Evolutionary conservation across 2,329 filamentous ascomycete species (phyloP), one percentile per base, ranked within the genome.

Genomic region (Verticillium zaregamsianum): DNA sequence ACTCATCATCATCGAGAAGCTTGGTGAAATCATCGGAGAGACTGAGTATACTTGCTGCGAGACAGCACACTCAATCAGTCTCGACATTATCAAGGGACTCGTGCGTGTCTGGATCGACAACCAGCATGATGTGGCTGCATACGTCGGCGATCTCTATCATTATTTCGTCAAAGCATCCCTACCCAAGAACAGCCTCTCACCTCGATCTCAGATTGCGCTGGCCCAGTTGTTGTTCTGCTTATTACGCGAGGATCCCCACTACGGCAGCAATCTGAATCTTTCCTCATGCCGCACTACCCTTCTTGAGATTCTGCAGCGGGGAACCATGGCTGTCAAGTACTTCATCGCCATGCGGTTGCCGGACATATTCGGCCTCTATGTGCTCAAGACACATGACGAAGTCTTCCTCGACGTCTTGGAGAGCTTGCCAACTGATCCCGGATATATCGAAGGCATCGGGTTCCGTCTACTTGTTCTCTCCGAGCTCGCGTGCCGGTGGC

Each of bases 371-470:
- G 84, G 87, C 14, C 82, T 91, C 2, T 98, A 91, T 69, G 82
- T 93, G n/a, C 81, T 97, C 1, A 90, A 89, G 67, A 82, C 90
- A 55, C 95, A 99, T 68, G 91, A 96, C 62, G 85, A 87, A 6
- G 86, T 98, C 15, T 92, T 97, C 65, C 82, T 92, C 39, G 92
- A 98, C 70, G 84, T 99, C 14, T 79, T 96, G n/a, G 81, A 86
- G 20, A 90, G 83, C 66, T 80, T 99, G n/a, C 92, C 94, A 0
- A 82, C 82, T 3, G 87, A 96, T 65, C 79, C 84, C 5, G 85
- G 87, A 35, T 89, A 88, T 74, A 76, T 82, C 14, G 93, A 97
- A 74, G 94, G 93, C 0, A 94, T 98, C 67, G 91, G 92, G 0
- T 85, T 96, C 65, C 88, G 95, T 6, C 78, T 98, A 3, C 85